Evolutionary conservation across 176 grass and related monocot species (phyloP).

Genomic region (Phoenix dactylifera): DNA sequence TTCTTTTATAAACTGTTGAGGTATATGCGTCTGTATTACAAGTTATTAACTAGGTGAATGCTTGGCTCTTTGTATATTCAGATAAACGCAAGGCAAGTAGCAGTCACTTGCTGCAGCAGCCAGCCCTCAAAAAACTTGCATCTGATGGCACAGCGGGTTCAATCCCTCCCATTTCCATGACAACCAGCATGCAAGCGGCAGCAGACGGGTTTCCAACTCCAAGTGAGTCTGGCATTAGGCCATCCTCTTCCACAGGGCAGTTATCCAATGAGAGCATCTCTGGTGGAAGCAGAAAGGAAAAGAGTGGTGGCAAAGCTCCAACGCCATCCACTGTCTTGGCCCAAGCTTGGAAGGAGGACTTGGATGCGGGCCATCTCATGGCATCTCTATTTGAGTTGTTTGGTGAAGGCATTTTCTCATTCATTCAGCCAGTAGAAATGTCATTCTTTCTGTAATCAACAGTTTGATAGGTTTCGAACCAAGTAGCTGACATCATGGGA

Average conservation of each 20-base stretch:
- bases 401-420: slow-evolving; percentile 70
- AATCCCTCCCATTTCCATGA: slow-evolving; percentile 22
- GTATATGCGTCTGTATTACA: no score
- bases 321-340: slow-evolving; percentile 46
- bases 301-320: slow-evolving; percentile 22
- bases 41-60: no score
- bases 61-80: slow-evolving; percentile 19
- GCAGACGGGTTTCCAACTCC: slow-evolving; percentile 40
- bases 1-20: no score
- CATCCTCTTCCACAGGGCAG: slow-evolving; percentile 34
- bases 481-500: no score
- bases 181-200: slow-evolving; percentile 30
- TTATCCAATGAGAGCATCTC: slow-evolving; percentile 11
- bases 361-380: slow-evolving; percentile 55
- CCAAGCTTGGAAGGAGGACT: slow-evolving; percentile 90
- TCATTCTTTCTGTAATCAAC: slow-evolving; percentile 50
- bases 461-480: no score
- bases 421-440: slow-evolving; percentile 56
- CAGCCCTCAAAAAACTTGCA: slow-evolving; percentile 71
- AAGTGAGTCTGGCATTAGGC: slow-evolving; percentile 26
- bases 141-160: slow-evolving; percentile 23
- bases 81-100: slow-evolving; percentile 54
- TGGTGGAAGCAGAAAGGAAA: slow-evolving; percentile 27
- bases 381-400: slow-evolving; percentile 53
- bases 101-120: slow-evolving; percentile 41